These are phyloP conservation scores for Geosmithia putterillii DNA, from an alignment of 2,329 filamentous ascomycete genomes.

Conservation along the genomic window DNA sequence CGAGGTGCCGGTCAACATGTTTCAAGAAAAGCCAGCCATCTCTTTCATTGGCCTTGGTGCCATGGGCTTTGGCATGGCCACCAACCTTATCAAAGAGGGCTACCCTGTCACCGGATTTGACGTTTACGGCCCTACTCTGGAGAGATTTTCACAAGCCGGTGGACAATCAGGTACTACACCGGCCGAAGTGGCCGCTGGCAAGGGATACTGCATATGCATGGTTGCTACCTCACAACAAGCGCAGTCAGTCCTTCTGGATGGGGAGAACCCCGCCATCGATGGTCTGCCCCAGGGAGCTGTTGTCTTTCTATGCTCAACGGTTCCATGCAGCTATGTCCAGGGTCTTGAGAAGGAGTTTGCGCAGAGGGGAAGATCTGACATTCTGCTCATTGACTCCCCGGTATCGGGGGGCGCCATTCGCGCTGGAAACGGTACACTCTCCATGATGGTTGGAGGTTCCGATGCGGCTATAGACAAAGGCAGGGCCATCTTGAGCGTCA, in stretches of 20 bases:
- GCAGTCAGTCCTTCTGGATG: conserved; percentile 51
- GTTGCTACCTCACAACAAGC: conserved; percentile 62
- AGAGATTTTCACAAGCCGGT: conserved; percentile 51
- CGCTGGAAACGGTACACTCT: conserved; percentile 51
- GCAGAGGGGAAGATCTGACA: conserved; percentile 43
- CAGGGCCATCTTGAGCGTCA: conserved; percentile 45
- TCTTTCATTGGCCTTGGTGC: conserved; percentile 67
- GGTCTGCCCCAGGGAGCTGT: conserved; percentile 43
- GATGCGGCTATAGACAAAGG: conserved; percentile 44
- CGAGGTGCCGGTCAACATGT: background rate
- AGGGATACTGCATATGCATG: conserved; percentile 58
- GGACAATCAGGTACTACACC: conserved; percentile 47
- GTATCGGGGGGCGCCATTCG: conserved; percentile 14
- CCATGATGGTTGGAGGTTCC: conserved; percentile 59
- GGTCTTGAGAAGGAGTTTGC: conserved; percentile 45
- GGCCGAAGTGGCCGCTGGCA: conserved; percentile 45
- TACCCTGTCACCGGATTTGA: conserved; percentile 61
- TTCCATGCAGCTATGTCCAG: conserved; percentile 53
- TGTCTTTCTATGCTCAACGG: conserved; percentile 58
- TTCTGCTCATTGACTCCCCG: conserved; percentile 28
- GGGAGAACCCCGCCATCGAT: conserved; percentile 32
- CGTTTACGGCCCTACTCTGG: conserved; percentile 53
- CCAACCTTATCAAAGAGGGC: conserved; percentile 54
- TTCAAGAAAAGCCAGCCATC: conserved; percentile 15
- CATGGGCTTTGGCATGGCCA: conserved; percentile 77